Base-by-base conservation (phyloP, 345 rosid species). In the Nasturtium officinale region DNA sequence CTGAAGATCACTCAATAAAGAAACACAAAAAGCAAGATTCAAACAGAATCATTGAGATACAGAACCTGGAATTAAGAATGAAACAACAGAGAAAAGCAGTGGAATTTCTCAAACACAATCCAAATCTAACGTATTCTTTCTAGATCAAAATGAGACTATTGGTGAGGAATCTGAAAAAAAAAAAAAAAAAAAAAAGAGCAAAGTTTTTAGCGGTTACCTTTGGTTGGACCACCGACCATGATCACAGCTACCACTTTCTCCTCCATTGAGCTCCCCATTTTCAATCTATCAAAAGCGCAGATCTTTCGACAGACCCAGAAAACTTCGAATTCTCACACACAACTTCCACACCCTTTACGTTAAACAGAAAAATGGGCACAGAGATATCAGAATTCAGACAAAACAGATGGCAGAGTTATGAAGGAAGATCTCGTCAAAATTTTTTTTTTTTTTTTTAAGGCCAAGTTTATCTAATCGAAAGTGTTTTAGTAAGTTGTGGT, bases 221-320 rank as follows among this genome's bases (percentile, higher is more conserved):
- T 94, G 63, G 98, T 94, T 9, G 98, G 98, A 32, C 98, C 98
- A 69, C 97, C 97, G 73, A 94, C 98, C 97, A 94, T 89, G 84
- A 91, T 94, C 65, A 94, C 95, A 79, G 98, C 98, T 54, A 94
- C 92, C 56, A 88, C 90, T 72, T 81, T 89, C 82, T 85, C 97
- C 30, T 85, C 95, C 63, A 77, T 56, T 5, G 90, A 80, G 79
- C 86, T 78, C 48, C 85, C 87, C 96, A 90, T 89, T 67, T 65
- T 70, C 54, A 29, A 67, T 45, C 40, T 66, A 67, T 38, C 64
- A 64, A 51, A 65, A 52, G 35, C 63, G 1, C 85, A 84, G 88
- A 85, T 83, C 87, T 76, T 61, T 42, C 47, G 59, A 67, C 62
- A 72, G 15, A 57, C 43, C 18, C 69, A 57, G 23, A 53, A 56